Base-by-base conservation (phyloP, 2,329 filamentous ascomycete genomes). In the Penicillium sp. region DNA sequence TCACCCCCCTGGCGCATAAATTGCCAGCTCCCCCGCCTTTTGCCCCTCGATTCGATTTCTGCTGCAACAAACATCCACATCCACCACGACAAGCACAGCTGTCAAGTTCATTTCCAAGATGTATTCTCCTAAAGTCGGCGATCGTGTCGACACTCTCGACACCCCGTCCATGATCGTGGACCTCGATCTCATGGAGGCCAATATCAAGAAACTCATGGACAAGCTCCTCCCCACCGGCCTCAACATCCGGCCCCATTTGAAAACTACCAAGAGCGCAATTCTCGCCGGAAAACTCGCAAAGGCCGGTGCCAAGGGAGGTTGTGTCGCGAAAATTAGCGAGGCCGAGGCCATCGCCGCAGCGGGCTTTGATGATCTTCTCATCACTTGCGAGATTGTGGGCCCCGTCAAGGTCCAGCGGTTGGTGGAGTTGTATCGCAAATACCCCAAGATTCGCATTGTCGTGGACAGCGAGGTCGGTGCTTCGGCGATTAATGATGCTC, bases 81-180 rank as follows among this genome's bases (percentile, higher is more conserved):
- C 24, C 24, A 6, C 24, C 24, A 27, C 24, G 24, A 27, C 10
- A 20, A n/a, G n/a, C n/a, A n/a, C n/a, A n/a, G n/a, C n/a, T n/a
- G n/a, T n/a, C 36, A 26, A 24, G 15, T 6, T 7, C 21, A 24
- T 26, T 7, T 27, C 10, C 17, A 30, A 42, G 17, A 70, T 68
- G 69, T 78, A 78, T 60, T 41, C 61, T 27, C 76, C 77, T 9
- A 65, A 72, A 54, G 56, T 78, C 39, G 78, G 78, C 48, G 74
- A 78, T 54, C 52, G 53, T 10, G 53, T 80, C 59, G 65, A 68
- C 3, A 63, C 62, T 50, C 78, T 83, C 36, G 80, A 83, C 60
- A 83, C 80, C 0, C 80, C 80, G 1, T 81, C 79, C 46, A 82
- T 83, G 79, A 74, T 83, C 37, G 80, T 81, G 39, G 75, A 82